Evolutionary conservation across 306 rosid genomes (phyloP).

Genomic region (Quercus ilex): DNA sequence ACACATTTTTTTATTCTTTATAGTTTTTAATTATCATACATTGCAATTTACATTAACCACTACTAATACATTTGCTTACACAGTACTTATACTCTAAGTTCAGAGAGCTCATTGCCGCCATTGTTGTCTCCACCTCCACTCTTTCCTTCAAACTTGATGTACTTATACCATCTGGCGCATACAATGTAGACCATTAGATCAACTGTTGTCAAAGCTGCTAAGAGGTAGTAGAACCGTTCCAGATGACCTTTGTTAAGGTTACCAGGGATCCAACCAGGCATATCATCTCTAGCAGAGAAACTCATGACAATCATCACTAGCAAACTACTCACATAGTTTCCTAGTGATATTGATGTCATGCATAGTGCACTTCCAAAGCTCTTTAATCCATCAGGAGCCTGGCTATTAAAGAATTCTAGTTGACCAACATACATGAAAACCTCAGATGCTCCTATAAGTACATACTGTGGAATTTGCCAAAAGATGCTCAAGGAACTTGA

Average conservation of each 20-base stretch:
- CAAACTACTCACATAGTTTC: conserved; percentile 70
- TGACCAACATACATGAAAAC: conserved; percentile 88
- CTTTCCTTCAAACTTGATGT: conserved; percentile 53
- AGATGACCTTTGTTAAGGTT: conserved; percentile 71
- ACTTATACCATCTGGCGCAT: conserved; percentile 74
- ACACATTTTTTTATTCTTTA: no score
- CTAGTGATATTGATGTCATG: conserved; percentile 79
- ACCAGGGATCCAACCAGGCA: conserved; percentile 80
- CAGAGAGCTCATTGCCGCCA: neutral
- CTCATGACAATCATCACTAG: conserved; percentile 75
- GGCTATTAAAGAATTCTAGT: conserved; percentile 71
- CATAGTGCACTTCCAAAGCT: conserved; percentile 87
- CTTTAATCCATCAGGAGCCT: conserved; percentile 75
- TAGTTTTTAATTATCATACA: neutral
- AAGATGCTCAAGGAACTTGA: conserved; percentile 61
- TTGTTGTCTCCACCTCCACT: conserved; percentile 18
- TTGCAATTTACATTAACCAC: neutral
- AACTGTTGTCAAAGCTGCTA: conserved; percentile 60
- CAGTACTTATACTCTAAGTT: conserved; percentile 4
- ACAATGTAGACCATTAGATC: conserved; percentile 47
- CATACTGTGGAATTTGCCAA: conserved; percentile 78
- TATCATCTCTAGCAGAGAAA: conserved; percentile 40
- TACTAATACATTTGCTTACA: neutral
- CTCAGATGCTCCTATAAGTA: conserved; percentile 72
- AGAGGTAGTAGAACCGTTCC: conserved; percentile 65